Conservation (phyloP, 257 asterid genomes). For the Solanum stenotomum region DNA sequence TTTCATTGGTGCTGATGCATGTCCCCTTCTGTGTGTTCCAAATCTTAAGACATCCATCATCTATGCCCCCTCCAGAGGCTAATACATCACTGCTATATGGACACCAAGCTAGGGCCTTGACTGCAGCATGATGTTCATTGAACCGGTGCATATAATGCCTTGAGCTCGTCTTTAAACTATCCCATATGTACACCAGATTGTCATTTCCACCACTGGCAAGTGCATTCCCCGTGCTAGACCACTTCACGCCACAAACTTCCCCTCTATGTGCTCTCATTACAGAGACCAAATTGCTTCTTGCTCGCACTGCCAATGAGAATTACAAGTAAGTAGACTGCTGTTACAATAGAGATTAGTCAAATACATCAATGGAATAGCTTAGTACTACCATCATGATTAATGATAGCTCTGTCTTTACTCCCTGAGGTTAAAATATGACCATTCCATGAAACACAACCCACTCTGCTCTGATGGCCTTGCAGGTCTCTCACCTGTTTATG, state of each 20-base stretch:
- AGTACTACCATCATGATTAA: constrained; percentile 58
- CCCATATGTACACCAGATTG: constrained; percentile 50
- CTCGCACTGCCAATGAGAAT: constrained; percentile 39
- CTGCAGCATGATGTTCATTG: constrained; percentile 51
- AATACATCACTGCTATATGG: constrained; percentile 46
- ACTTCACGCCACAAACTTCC: constrained; percentile 63
- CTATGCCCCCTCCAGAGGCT: constrained; percentile 76
- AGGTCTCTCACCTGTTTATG: constrained; percentile 41
- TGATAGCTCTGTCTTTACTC: constrained; percentile 44
- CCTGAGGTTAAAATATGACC: constrained; percentile 57
- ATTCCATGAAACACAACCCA: constrained; percentile 64
- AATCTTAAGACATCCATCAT: constrained; percentile 50
- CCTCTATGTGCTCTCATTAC: constrained; percentile 29
- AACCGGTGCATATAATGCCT: constrained; percentile 25
- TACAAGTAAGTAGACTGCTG: not conserved
- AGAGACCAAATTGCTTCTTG: constrained; percentile 29
- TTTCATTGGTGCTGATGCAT: constrained; percentile 42
- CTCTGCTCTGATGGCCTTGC: constrained; percentile 38
- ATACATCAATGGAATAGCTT: not conserved
- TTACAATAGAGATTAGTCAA: not conserved
- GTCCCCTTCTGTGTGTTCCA: constrained; percentile 58
- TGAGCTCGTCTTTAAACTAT: constrained; percentile 50
- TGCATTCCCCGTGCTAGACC: constrained; percentile 46
- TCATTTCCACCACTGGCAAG: constrained; percentile 80
- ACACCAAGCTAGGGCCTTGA: constrained; percentile 89